Evolutionary conservation across 345 rosid species (phyloP).

Genomic region (Passiflora organensis): DNA sequence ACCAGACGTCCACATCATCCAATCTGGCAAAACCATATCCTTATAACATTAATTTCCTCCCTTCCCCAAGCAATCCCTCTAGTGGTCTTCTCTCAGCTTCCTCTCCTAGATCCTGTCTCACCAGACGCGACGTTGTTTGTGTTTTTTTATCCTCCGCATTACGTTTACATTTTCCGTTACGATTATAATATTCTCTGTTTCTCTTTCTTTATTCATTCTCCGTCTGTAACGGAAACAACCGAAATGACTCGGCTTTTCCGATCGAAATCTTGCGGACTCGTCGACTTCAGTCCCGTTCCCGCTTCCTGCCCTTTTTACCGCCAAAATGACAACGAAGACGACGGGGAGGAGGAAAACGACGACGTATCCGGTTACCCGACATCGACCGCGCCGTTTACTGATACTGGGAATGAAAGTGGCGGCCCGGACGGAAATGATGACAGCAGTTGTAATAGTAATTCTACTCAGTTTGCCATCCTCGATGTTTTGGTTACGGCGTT

Average conservation of each 20-base stretch:
- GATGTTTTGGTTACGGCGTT: background rate
- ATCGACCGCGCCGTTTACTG: slow-evolving; percentile 57
- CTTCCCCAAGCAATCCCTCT: slow-evolving; percentile 23
- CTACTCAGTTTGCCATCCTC: background rate
- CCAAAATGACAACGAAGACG: slow-evolving; percentile 7
- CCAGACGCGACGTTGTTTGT: background rate
- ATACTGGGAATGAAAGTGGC: slow-evolving; percentile 17
- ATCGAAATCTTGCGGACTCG: slow-evolving; percentile 68
- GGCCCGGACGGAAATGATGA: slow-evolving; percentile 7
- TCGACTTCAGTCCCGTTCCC: slow-evolving; percentile 21
- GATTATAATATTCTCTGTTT: background rate
- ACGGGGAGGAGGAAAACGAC: slow-evolving; percentile 25
- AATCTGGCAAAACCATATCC: slow-evolving; percentile 15
- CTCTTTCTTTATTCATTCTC: background rate
- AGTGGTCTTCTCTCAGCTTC: background rate
- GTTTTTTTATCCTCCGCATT: background rate
- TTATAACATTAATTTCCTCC: background rate
- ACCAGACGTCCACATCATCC: slow-evolving; percentile 22
- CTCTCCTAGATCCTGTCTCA: background rate
- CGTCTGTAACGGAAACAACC: too few species aligned
- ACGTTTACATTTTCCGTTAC: background rate
- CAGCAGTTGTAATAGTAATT: background rate
- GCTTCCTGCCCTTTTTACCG: slow-evolving; percentile 31
- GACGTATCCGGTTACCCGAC: slow-evolving; percentile 19
- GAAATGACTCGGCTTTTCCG: slow-evolving; percentile 65